A percentile compares a stretch with the other conserved stretches of the same genome.
phyloP scores from a whole-genome alignment of 345 rosid species.

The Syzygium jambos region DNA sequence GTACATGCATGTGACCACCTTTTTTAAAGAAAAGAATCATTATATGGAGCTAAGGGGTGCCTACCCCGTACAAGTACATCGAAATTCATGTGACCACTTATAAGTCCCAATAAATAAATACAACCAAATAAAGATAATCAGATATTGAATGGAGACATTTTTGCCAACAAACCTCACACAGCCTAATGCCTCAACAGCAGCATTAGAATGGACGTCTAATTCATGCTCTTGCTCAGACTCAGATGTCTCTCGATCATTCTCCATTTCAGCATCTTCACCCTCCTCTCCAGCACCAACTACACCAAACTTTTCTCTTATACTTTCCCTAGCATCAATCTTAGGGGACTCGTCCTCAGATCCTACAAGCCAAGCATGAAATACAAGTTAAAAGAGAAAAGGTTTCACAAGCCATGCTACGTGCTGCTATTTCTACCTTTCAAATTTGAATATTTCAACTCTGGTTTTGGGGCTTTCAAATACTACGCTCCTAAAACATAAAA shows the following conservation, averaged over 20 bases:
- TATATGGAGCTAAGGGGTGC: background rate
- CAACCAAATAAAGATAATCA: background rate
- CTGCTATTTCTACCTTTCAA: background rate
- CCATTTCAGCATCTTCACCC: background rate
- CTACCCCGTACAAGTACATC: background rate
- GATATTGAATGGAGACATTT: background rate
- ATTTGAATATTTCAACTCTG: background rate
- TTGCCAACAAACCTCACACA: background rate
- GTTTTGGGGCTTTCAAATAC: background rate
- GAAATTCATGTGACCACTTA: background rate
- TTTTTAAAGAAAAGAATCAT: background rate
- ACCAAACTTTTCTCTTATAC: background rate
- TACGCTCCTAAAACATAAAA: background rate
- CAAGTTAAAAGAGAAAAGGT: background rate
- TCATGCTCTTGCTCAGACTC: conserved; percentile 2
- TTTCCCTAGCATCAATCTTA: conserved; percentile 1
- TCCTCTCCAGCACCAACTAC: background rate
- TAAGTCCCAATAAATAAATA: background rate
- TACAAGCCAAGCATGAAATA: background rate
- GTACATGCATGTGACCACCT: background rate
- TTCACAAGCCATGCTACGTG: background rate
- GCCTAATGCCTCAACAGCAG: background rate
- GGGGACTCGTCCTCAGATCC: conserved; percentile 22
- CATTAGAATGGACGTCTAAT: background rate
- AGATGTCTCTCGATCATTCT: background rate